A percentile compares a stretch with the other conserved stretches of the same genome.
phyloP scores from a whole-genome alignment of 148 eudicot species.

The Cornus controversa region DNA sequence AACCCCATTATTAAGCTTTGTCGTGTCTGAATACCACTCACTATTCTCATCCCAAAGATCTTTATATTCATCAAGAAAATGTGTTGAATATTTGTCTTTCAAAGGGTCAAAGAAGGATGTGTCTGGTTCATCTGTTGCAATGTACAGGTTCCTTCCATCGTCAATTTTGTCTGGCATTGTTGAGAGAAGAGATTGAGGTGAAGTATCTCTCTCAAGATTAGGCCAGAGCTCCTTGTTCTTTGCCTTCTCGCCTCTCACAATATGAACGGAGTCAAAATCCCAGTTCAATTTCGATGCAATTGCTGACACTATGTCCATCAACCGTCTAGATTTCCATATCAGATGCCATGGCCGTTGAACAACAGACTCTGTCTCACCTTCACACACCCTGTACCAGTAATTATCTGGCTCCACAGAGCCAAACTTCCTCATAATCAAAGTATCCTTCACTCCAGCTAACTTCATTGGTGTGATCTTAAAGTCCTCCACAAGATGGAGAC shows the following conservation, averaged over 20 bases:
- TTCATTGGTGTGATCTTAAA: constrained; percentile 70
- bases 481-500: constrained; percentile 73
- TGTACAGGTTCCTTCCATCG: constrained; percentile 78
- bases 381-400: constrained; percentile 98
- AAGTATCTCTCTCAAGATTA: constrained; percentile 83
- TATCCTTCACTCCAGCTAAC: constrained; percentile 59
- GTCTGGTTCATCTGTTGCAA: constrained; percentile 75
- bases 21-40: constrained; percentile 76
- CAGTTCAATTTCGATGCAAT: constrained; percentile 74
- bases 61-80: constrained; percentile 80
- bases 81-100: constrained; percentile 84
- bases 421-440: constrained; percentile 80
- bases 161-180: constrained; percentile 64
- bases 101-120: constrained; percentile 69
- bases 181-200: constrained; percentile 62
- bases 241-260: constrained; percentile 90
- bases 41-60: constrained; percentile 87
- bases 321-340: constrained; percentile 83
- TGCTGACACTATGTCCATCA: constrained; percentile 84
- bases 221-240: constrained; percentile 78
- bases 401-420: constrained; percentile 87
- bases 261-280: constrained; percentile 88
- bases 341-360: constrained; percentile 91
- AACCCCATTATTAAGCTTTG: constrained; percentile 73
- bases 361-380: constrained; percentile 83